Conservation (phyloP, 2,329 filamentous ascomycete genomes). For the Ophiocordyceps robertsii region DNA sequence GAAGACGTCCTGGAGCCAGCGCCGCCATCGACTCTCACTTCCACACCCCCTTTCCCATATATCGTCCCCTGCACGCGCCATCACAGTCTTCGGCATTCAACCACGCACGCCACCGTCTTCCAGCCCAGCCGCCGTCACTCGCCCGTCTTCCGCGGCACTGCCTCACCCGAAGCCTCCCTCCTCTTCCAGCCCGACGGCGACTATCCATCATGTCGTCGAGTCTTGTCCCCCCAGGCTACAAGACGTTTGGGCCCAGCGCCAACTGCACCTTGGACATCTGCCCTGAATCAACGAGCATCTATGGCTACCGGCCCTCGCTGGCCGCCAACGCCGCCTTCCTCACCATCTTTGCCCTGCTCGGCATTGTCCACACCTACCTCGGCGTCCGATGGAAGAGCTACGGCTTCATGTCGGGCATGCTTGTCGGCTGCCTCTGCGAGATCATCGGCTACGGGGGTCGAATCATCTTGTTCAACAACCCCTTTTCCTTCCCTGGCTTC, state of each 20-base stretch:
- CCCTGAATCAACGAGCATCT: slow-evolving; percentile 31
- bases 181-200: no score
- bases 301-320: slow-evolving; percentile 40
- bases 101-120: no score
- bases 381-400: slow-evolving; percentile 32
- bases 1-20: no score
- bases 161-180: no score
- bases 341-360: slow-evolving; percentile 31
- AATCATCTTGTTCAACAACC: slow-evolving; percentile 41
- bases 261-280: slow-evolving; percentile 36
- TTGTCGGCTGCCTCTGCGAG: slow-evolving; percentile 41
- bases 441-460: slow-evolving; percentile 50
- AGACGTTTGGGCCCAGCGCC: slow-evolving; percentile 27
- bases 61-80: no score
- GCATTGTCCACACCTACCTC: slow-evolving; percentile 26
- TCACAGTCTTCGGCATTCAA: no score
- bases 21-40: no score
- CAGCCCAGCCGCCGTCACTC: no score
- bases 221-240: slow-evolving; percentile 6
- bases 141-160: no score
- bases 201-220: not conserved
- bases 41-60: no score
- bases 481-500: slow-evolving; percentile 45
- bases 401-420: slow-evolving; percentile 37
- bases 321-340: slow-evolving; percentile 38